Evolutionary conservation across 1,284 basidiomycete species (phyloP).

Genomic region (Sporisorium scitamineum): DNA sequence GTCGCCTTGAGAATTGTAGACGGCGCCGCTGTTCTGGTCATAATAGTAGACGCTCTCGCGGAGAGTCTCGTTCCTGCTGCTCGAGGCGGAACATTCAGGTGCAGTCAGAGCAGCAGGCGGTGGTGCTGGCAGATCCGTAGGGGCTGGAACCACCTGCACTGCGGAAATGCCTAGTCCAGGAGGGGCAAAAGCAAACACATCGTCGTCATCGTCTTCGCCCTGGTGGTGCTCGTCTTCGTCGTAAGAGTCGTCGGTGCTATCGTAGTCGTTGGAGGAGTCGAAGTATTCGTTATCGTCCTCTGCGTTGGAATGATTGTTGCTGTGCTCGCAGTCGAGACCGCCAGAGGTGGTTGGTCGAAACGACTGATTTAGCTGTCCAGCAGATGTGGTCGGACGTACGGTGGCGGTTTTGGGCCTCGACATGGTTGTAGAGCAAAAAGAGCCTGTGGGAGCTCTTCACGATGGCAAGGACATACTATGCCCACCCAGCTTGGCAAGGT

Average conservation of each 20-base stretch:
- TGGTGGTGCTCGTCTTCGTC: slow-evolving; percentile 9
- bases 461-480: not conserved
- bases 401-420: slow-evolving; percentile 27
- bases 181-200: slow-evolving; percentile 47
- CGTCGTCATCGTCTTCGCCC: slow-evolving; percentile 33
- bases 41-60: slow-evolving; percentile 33
- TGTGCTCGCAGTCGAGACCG: not conserved
- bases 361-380: slow-evolving; percentile 5
- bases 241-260: slow-evolving; percentile 4
- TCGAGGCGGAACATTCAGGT: not conserved
- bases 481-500: too few species aligned
- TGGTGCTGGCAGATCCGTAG: not conserved
- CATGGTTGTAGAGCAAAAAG: slow-evolving; percentile 9
- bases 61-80: not conserved
- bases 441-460: not conserved
- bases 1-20: slow-evolving; percentile 28
- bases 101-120: slow-evolving; percentile 6
- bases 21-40: slow-evolving; percentile 30
- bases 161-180: slow-evolving; percentile 17
- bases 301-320: not conserved
- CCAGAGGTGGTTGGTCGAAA: slow-evolving; percentile 18
- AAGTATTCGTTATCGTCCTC: not conserved
- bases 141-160: slow-evolving; percentile 20
- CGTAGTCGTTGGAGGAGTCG: not conserved
- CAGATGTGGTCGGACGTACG: slow-evolving; percentile 19